These are phyloP conservation scores for Vitrella brassicaformis DNA, from an alignment of 73 alveolate species.

Conservation along the genomic window DNA sequence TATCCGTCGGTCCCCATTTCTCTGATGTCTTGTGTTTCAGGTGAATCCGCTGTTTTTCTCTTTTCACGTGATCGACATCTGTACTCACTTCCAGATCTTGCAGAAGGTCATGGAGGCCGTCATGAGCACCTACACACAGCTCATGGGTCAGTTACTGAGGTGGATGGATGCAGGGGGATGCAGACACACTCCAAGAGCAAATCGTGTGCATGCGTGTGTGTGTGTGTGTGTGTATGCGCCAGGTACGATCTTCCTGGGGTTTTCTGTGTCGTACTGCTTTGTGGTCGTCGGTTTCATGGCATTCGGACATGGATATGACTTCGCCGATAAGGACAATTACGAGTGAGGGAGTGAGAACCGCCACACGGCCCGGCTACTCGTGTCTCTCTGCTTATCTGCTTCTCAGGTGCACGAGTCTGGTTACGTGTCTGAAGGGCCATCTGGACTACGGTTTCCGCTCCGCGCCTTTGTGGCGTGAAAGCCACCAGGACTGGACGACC, in stretches of 20 bases:
- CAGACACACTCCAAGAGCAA: too few relatives aligned
- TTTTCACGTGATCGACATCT: conserved; percentile 16
- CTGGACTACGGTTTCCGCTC: conserved; percentile 21
- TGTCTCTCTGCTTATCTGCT: too few relatives aligned
- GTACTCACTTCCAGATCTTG: conserved; percentile 23
- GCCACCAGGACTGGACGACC: conserved; percentile 12
- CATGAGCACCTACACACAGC: conserved; percentile 8
- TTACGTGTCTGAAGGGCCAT: too few relatives aligned
- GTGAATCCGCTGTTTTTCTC: conserved; percentile 13
- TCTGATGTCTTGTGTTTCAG: neutral
- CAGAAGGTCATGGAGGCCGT: conserved; percentile 21
- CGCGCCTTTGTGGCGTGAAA: conserved; percentile 19
- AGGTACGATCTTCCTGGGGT: conserved; percentile 10
- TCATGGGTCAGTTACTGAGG: too few relatives aligned
- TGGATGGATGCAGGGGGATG: too few relatives aligned
- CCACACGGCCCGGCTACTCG: too few relatives aligned
- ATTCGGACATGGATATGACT: conserved; percentile 27
- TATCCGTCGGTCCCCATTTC: neutral
- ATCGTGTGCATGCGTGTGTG: too few relatives aligned
- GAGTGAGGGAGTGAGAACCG: neutral
- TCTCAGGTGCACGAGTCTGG: too few relatives aligned
- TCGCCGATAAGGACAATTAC: conserved; percentile 12
- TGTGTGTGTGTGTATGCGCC: neutral
- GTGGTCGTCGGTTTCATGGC: conserved; percentile 13
- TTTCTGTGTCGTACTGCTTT: conserved; percentile 20